Base-by-base conservation (phyloP, 2,329 filamentous ascomycete genomes). In the Calonectria naviculata region DNA sequence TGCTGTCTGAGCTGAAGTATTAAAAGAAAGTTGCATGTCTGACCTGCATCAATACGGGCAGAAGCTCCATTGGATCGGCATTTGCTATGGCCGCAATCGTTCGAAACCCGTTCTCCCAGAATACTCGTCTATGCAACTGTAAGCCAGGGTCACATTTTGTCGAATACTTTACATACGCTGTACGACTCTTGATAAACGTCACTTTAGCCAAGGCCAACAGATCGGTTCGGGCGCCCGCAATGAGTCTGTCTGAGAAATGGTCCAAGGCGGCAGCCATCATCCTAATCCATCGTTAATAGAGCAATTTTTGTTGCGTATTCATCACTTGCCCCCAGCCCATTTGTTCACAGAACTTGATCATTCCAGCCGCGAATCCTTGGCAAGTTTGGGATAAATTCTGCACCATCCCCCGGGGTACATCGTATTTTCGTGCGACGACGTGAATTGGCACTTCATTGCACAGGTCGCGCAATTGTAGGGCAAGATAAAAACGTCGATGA, bases 71-170 rank as follows among this genome's bases (percentile, higher is more conserved):
- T 0, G 91, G 88, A 71, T 93, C 89, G 0, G 93, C 92, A 74
- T 93, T 93, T 5, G 93, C 92, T 58, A 95, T 85, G 4, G 89
- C 87, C 41, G 91, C 90, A 31, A 95, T 84, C 28, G 89, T 92
- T 76, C 90, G 92, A 78, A 93, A 93, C 1, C 93, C 93, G 79
- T 93, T 94, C 68, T 95, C 93, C 87, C 93, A 93, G 72, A 95
- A 93, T 7, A 94, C 86, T 17, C 89, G 80, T 5, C 83, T 84
- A 28, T 29, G 12, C 13, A 6, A 60, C 19, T 54, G 38, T 73
- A 60, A 70, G 73, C 67, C 58, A 21, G 38, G 6, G 52, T n/a
- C n/a, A 10, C 36, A 3, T 7, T 58, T 26, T n/a, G 52, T 21
- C 24, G n/a, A 41, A 46, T 13, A 13, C 13, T 10, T 36, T 6